These are phyloP conservation scores for Oldenlandia corymbosa DNA, from an alignment of 257 asterid species.

Conservation along the genomic window DNA sequence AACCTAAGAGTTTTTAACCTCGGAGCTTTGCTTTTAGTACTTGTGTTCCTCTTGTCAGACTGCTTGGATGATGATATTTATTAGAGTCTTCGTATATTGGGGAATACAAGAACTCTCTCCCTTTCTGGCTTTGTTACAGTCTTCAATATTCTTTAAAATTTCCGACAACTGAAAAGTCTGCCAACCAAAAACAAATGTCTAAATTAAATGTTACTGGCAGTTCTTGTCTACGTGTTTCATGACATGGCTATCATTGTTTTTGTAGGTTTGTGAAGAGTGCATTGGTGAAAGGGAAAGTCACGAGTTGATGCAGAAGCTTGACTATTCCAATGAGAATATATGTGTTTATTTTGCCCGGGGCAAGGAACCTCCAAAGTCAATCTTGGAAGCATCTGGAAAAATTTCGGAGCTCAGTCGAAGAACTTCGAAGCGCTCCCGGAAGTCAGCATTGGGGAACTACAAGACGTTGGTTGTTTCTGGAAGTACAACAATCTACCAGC, in stretches of 20 bases:
- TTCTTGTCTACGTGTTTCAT: not conserved
- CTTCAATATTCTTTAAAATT: not conserved
- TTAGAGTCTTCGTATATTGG: not conserved
- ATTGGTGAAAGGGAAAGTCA: conserved; percentile 88
- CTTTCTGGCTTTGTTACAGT: not conserved
- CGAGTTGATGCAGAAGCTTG: conserved; percentile 80
- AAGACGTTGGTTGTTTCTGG: conserved; percentile 80
- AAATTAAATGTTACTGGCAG: not conserved
- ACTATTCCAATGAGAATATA: conserved; percentile 79
- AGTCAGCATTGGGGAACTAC: conserved; percentile 74
- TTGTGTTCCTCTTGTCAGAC: no score
- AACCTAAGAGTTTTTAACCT: no score
- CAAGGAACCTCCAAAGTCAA: conserved; percentile 92
- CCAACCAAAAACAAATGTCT: no score
- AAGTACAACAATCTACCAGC: conserved; percentile 80
- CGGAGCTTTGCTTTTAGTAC: no score
- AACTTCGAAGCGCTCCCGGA: conserved; percentile 88
- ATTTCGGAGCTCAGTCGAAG: conserved; percentile 68
- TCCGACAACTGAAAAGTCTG: not conserved
- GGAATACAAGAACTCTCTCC: no score
- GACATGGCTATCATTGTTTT: conserved; percentile 5
- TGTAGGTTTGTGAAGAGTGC: conserved; percentile 93
- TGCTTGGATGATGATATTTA: not conserved
- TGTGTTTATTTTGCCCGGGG: conserved; percentile 75
- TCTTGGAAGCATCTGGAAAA: conserved; percentile 76